Percentiles rank a stretch among this genome's conserved stretches.
Evolutionary conservation across 176 grass and related monocot species (phyloP).

Genomic region (Tillandsia leiboldiana): DNA sequence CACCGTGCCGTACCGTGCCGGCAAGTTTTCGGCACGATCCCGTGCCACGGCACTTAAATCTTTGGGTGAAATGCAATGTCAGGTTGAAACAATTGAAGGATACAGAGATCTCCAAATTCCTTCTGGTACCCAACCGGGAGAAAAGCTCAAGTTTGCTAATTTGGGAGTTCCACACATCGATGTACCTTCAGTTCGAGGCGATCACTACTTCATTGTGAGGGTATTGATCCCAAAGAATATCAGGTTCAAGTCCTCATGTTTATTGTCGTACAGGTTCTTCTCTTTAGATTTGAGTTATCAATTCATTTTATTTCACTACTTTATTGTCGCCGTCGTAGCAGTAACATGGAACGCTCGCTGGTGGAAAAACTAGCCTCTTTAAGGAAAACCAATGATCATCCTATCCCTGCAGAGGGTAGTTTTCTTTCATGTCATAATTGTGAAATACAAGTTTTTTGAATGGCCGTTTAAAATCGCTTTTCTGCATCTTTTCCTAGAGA

Average conservation of each 20-base stretch:
- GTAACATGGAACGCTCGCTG: slow-evolving; percentile 36
- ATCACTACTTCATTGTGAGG: slow-evolving; percentile 68
- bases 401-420: slow-evolving; percentile 31
- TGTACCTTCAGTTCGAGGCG: slow-evolving; percentile 53
- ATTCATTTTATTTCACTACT: too few relatives aligned
- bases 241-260: slow-evolving; percentile 41
- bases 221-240: slow-evolving; percentile 68
- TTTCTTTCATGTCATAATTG: slow-evolving; percentile 1
- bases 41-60: too few relatives aligned
- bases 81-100: slow-evolving; percentile 87
- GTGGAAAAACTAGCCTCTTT: slow-evolving; percentile 48
- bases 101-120: slow-evolving; percentile 62
- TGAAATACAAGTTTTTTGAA: slow-evolving; percentile 7
- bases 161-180: slow-evolving; percentile 66
- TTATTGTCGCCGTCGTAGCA: slow-evolving; percentile 25
- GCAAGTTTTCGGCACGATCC: too few relatives aligned
- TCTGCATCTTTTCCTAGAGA: slow-evolving; percentile 9
- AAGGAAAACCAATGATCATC: slow-evolving; percentile 28
- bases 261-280: too few relatives aligned
- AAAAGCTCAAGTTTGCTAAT: slow-evolving; percentile 45
- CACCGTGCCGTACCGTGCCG: too few relatives aligned
- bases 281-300: too few relatives aligned
- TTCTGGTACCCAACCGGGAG: slow-evolving; percentile 78
- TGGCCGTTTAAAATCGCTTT: not conserved
- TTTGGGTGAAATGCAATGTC: not conserved